These are phyloP conservation scores for Candida jianshihensis DNA, from an alignment of 805 yeast species.

Conservation along the genomic window DNA sequence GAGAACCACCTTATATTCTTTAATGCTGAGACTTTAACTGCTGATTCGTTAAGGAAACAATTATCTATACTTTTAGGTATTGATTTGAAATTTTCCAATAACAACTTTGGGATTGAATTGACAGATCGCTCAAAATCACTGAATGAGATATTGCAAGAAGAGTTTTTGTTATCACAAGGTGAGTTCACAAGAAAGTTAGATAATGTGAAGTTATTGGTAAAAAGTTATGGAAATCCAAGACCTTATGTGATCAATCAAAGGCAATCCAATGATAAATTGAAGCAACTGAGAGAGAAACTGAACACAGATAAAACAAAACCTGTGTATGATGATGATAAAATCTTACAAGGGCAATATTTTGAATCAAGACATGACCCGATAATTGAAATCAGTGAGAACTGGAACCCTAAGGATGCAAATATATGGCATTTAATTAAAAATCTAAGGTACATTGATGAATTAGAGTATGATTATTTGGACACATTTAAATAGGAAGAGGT, in stretches of 20 bases:
- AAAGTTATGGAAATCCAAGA: conserved; percentile 8
- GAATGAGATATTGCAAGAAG: conserved; percentile 4
- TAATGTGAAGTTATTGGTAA: conserved; percentile 6
- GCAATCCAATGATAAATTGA: conserved; percentile 9
- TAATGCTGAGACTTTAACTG: conserved; percentile 1
- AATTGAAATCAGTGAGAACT: conserved; percentile 15
- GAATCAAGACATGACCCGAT: conserved; percentile 18
- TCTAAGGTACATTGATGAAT: conserved; percentile 7
- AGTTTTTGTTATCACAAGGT: conserved; percentile 11
- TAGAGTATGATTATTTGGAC: conserved; percentile 1
- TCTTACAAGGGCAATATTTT: conserved; percentile 9
- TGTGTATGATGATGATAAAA: conserved; percentile 2
- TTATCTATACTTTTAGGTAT: conserved; percentile 3
- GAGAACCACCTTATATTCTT: neutral
- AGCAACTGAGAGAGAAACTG: conserved; percentile 5
- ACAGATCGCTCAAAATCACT: conserved; percentile 10
- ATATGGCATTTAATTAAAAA: conserved; percentile 15
- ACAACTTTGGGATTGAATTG: conserved; percentile 6
- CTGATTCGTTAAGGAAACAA: neutral
- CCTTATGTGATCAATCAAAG: conserved; percentile 13
- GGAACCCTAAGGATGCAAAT: conserved; percentile 12
- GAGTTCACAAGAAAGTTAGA: conserved; percentile 14
- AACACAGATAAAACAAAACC: neutral
- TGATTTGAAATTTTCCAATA: conserved; percentile 5
- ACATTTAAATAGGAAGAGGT: conserved; percentile 1